phyloP scores from a whole-genome alignment of 1,139 yeast genomes.

The Hemisphaericaspora lyxosophila region DNA sequence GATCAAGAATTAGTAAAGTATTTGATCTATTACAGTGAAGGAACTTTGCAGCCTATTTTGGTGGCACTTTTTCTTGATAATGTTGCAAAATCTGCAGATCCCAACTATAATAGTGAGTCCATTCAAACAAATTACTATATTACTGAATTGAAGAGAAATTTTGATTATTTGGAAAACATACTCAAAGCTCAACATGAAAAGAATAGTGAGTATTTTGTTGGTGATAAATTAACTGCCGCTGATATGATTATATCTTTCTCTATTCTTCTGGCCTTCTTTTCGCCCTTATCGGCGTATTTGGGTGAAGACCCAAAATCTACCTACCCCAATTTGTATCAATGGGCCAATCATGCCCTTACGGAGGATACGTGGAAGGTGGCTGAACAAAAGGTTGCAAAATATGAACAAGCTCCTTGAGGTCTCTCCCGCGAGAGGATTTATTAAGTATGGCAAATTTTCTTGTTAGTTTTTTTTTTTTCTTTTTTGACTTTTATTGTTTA shows the following conservation, averaged over 20 bases:
- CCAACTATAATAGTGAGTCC: conserved; percentile 23
- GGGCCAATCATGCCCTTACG: conserved; percentile 22
- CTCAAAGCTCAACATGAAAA: conserved; percentile 27
- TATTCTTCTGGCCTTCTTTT: conserved; percentile 15
- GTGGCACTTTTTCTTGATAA: conserved; percentile 31
- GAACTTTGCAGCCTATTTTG: conserved; percentile 34
- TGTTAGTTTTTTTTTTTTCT: too few species aligned
- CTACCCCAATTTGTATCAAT: conserved; percentile 25
- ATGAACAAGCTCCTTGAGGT: too few species aligned
- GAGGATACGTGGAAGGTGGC: conserved; percentile 24
- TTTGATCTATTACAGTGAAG: conserved; percentile 42
- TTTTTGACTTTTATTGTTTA: too few species aligned
- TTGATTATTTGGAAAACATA: conserved; percentile 31
- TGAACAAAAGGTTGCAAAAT: conserved; percentile 11
- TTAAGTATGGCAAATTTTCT: too few species aligned
- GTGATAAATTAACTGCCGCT: conserved; percentile 37
- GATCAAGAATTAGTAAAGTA: conserved; percentile 33
- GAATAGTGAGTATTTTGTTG: conserved; percentile 34
- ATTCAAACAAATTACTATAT: conserved; percentile 30
- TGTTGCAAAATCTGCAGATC: conserved; percentile 29
- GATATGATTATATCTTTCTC: conserved; percentile 43
- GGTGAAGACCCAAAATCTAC: not conserved
- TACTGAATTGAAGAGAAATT: conserved; percentile 25
- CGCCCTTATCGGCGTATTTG: not conserved
- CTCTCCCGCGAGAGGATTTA: too few species aligned